Evolutionary conservation across 2,329 filamentous ascomycete genomes (phyloP).

Genomic region (Arthrobotrys conoides): DNA sequence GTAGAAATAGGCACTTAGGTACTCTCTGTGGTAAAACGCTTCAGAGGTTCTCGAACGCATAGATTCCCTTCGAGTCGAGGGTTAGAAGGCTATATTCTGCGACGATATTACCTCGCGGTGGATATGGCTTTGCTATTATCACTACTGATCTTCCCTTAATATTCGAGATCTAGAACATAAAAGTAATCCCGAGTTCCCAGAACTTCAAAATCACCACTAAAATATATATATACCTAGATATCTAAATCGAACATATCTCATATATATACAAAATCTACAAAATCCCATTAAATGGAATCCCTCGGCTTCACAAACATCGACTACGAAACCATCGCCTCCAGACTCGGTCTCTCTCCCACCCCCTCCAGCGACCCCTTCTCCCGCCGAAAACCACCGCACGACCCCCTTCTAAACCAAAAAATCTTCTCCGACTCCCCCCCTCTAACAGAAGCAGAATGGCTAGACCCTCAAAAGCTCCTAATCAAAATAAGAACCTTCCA

Average conservation of each 20-base stretch:
- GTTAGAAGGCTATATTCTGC: not conserved
- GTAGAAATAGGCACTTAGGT: too few species aligned
- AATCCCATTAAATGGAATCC: not conserved
- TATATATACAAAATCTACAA: not conserved
- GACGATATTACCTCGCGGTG: not conserved
- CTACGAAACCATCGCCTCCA: not conserved
- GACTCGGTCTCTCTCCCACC: not conserved
- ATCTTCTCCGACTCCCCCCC: not conserved
- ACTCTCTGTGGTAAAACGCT: too few species aligned
- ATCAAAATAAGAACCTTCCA: not conserved
- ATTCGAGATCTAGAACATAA: not conserved
- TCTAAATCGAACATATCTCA: not conserved
- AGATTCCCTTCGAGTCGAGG: not conserved
- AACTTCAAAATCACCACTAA: not conserved
- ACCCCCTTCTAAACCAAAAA: not conserved
- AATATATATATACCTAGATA: not conserved
- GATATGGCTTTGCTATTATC: not conserved
- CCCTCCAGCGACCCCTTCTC: not conserved
- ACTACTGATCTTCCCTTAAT: not conserved
- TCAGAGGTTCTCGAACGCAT: not conserved
- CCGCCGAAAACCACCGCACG: not conserved
- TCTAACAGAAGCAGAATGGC: not conserved
- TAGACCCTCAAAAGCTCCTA: not conserved
- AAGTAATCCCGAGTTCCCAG: not conserved
- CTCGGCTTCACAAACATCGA: conserved; percentile 7